Evolutionary conservation across 495 filamentous ascomycete genomes (phyloP), one percentile per base, ranked within the genome.

Genomic region (Chlorociboria aeruginascens): DNA sequence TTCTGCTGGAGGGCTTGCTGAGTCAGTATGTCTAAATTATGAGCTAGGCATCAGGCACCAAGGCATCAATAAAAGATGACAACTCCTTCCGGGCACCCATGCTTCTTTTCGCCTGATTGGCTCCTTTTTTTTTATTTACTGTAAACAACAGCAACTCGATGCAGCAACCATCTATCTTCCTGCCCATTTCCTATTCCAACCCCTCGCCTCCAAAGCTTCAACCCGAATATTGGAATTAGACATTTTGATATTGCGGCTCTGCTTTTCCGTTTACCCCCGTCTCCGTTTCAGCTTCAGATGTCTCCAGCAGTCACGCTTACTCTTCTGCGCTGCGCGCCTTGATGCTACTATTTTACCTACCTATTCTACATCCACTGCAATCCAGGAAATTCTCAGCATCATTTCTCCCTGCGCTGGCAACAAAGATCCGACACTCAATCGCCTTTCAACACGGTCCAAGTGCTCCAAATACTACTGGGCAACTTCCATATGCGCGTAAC

Each of bases 271-370:
- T 48, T 17, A 10, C 34, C 41, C 32, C n/a, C n/a, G n/a, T n/a
- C n/a, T 28, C 36, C 1, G 30, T 30, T 48, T 44, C n/a, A 32
- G 10, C 9, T 36, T 48, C 32, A 32, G 12, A n/a, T n/a, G n/a
- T n/a, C n/a, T n/a, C n/a, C n/a, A 25, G 20, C 20, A 25, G 1
- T 25, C 20, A 25, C 20, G 20, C 20, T 25, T 25, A 4, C 20
- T 25, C 44, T 39, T 37, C 40, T 43, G 50, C 50, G 50, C 50
- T 53, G 54, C 14, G 50, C 50, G 50, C 46, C 34, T 16, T 28
- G 31, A 25, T 25, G 4, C 20, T n/a, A n/a, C n/a, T n/a, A n/a
- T n/a, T n/a, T n/a, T n/a, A n/a, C n/a, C 11, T 16, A 16, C 6
- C n/a, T 38, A 44, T 40, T 45, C 45, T 33, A 34, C 31, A 47